Conservation (phyloP, 192 early-diverging fungal species). For the Entomortierella lignicola region DNA sequence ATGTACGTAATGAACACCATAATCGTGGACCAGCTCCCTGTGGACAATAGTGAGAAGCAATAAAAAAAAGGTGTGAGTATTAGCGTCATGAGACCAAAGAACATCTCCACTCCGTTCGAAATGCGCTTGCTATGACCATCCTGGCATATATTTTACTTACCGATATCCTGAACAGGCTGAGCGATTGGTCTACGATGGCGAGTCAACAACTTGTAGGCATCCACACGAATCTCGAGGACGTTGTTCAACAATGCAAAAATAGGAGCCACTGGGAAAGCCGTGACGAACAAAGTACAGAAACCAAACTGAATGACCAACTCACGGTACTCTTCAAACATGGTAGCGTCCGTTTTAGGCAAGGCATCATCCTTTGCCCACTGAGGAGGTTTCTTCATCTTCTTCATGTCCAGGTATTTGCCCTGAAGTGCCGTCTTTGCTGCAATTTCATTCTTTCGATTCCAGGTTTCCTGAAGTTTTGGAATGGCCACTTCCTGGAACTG, state of each 20-base stretch:
- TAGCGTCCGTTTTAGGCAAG: constrained; percentile 49
- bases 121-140: no score
- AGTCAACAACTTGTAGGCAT: constrained; percentile 54
- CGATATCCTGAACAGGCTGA: constrained; percentile 3
- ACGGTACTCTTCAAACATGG: constrained; percentile 30
- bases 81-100: no score
- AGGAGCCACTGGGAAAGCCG: constrained; percentile 73
- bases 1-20: constrained; percentile 46
- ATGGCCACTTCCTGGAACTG: constrained; percentile 59
- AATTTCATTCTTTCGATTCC: constrained; percentile 46
- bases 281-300: constrained; percentile 74
- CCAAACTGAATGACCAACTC: constrained; percentile 72
- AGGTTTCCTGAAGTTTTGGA: constrained; percentile 44
- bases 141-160: neutral
- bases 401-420: constrained; percentile 37
- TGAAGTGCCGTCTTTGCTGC: constrained; percentile 19
- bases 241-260: constrained; percentile 65
- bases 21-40: constrained; percentile 56
- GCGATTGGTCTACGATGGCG: constrained; percentile 40
- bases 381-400: constrained; percentile 41
- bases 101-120: no score
- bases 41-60: neutral
- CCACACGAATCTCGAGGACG: constrained; percentile 68
- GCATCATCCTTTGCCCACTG: constrained; percentile 61
- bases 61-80: no score